Conservation (phyloP, 2,329 filamentous ascomycete genomes). For the Zymoseptoria passerinii region DNA sequence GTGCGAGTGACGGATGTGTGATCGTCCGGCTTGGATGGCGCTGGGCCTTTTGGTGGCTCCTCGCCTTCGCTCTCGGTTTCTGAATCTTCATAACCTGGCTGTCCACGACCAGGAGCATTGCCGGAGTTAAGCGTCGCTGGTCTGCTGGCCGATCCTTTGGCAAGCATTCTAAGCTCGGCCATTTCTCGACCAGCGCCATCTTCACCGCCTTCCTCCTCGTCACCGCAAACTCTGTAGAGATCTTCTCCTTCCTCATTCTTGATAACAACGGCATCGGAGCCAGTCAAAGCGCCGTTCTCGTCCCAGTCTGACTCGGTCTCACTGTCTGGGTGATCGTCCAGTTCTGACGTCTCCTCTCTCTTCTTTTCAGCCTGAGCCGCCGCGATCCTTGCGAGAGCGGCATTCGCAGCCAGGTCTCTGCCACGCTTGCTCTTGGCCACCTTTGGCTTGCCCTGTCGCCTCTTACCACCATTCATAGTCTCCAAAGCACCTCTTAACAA, state of each 20-base stretch:
- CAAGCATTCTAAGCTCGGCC: constrained; percentile 53
- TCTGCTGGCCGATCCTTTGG: constrained; percentile 9
- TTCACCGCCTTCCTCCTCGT: constrained; percentile 48
- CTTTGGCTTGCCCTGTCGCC: constrained; percentile 56
- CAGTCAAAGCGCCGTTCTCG: constrained; percentile 32
- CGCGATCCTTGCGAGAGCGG: constrained; percentile 66
- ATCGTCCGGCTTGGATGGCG: not conserved
- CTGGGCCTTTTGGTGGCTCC: not conserved
- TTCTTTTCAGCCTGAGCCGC: constrained; percentile 33
- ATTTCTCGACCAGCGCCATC: constrained; percentile 55
- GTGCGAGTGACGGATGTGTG: constrained; percentile 2
- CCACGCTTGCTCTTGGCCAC: constrained; percentile 68
- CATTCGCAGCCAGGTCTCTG: constrained; percentile 66
- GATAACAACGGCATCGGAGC: constrained; percentile 48
- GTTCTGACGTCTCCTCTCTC: constrained; percentile 23
- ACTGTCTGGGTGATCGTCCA: constrained; percentile 38
- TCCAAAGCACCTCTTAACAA: constrained; percentile 58
- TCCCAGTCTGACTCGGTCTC: constrained; percentile 37
- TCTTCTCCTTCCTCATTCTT: constrained; percentile 57
- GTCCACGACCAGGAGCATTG: constrained; percentile 4
- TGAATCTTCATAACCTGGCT: constrained; percentile 13
- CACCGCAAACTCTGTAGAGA: constrained; percentile 68
- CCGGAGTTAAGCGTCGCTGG: not conserved
- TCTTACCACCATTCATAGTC: constrained; percentile 44
- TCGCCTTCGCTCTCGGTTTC: constrained; percentile 25